Conservation (phyloP, 306 rosid species). For the Gastrolobium bilobum region DNA sequence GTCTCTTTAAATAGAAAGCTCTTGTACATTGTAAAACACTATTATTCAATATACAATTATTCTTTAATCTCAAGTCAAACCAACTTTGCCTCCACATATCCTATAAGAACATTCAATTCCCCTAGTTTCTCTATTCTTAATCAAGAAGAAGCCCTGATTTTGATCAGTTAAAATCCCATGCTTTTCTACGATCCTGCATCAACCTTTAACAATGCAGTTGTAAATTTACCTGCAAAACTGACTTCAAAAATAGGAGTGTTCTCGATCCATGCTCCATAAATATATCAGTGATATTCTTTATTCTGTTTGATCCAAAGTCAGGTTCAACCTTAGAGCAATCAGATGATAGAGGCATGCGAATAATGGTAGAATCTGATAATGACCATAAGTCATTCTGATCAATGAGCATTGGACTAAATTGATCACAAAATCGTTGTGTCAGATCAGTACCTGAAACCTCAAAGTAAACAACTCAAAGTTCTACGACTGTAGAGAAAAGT, state of each 20-base stretch:
- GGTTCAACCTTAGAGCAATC: conserved; percentile 73
- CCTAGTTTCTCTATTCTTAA: neutral
- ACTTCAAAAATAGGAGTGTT: conserved; percentile 84
- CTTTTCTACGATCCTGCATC: conserved; percentile 34
- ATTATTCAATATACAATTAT: too few relatives aligned
- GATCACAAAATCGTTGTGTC: conserved; percentile 81
- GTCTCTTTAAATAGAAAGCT: too few relatives aligned
- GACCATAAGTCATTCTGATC: conserved; percentile 76
- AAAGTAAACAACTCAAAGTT: conserved; percentile 42
- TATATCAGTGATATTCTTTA: conserved; percentile 72
- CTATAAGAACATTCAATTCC: neutral
- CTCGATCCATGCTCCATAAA: conserved; percentile 86
- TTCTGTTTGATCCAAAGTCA: conserved; percentile 65
- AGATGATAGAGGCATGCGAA: conserved; percentile 92
- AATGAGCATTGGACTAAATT: conserved; percentile 88
- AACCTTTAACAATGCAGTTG: conserved; percentile 35
- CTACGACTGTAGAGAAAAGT: conserved; percentile 32
- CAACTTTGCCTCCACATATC: neutral
- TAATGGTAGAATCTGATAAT: conserved; percentile 81
- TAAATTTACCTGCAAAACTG: conserved; percentile 84
- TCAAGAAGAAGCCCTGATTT: conserved; percentile 5
- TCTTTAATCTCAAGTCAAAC: neutral
- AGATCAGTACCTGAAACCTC: conserved; percentile 85
- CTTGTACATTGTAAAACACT: too few relatives aligned
- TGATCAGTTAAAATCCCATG: conserved; percentile 20